phyloP scores from a whole-genome alignment of 306 rosid species.

The Trichosanthes cucumerina region DNA sequence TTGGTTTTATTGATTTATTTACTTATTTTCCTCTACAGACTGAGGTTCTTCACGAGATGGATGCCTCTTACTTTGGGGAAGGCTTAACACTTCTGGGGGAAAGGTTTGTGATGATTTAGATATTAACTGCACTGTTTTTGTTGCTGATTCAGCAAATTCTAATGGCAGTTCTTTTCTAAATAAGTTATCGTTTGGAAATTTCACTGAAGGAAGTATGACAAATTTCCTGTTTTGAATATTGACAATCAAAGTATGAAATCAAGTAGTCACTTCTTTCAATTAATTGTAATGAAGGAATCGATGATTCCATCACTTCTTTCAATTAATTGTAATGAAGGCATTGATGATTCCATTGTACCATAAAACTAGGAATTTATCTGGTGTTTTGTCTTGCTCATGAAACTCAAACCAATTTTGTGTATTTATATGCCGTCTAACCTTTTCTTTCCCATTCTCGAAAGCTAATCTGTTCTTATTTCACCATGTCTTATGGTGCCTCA shows the following conservation, averaged over 20 bases:
- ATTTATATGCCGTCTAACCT: neutral
- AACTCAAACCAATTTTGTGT: neutral
- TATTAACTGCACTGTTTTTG: neutral
- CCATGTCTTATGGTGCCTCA: neutral
- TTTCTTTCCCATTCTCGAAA: neutral
- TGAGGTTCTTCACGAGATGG: constrained; percentile 52
- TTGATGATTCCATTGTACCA: neutral
- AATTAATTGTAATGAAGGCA: neutral
- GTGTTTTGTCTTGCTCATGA: neutral
- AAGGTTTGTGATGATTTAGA: constrained; percentile 39
- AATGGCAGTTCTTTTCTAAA: neutral
- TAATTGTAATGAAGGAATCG: neutral
- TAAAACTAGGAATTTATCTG: neutral
- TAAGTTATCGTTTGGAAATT: neutral
- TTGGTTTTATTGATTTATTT: neutral
- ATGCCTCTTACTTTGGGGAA: constrained; percentile 60
- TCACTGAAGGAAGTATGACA: neutral
- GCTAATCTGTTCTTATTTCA: neutral
- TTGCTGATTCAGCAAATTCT: neutral
- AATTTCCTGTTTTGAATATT: neutral
- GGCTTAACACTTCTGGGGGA: constrained; percentile 65
- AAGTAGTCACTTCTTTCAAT: neutral
- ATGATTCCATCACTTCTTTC: neutral
- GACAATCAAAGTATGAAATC: neutral
- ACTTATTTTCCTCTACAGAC: constrained; percentile 33